These are phyloP conservation scores for Lentinula edodes DNA, from an alignment of 768 basidiomycete genomes.

Conservation along the genomic window DNA sequence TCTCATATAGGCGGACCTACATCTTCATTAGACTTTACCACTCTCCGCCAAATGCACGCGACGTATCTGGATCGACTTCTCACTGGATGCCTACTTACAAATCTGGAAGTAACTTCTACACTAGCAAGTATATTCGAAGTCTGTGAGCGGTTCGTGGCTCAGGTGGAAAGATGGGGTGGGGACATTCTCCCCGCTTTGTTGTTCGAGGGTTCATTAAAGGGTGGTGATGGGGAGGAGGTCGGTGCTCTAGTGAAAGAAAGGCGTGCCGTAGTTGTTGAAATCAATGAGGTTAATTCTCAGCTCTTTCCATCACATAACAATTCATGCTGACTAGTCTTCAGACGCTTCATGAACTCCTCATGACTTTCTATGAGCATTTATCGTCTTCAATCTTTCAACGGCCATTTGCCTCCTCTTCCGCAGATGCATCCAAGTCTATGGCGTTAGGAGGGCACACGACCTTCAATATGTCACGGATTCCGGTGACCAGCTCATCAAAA, in stretches of 20 bases:
- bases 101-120: conserved; percentile 52
- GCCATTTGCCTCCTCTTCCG: conserved; percentile 42
- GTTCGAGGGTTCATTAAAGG: conserved; percentile 70
- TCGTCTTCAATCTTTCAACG: conserved; percentile 74
- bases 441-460: conserved; percentile 48
- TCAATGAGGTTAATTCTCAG: conserved; percentile 59
- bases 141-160: conserved; percentile 82
- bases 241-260: conserved; percentile 74
- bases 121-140: conserved; percentile 73
- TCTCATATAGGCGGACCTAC: conserved; percentile 15
- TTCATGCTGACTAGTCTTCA: conserved; percentile 21
- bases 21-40: conserved; percentile 71
- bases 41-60: conserved; percentile 75
- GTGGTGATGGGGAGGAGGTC: conserved; percentile 46
- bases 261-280: conserved; percentile 61
- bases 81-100: conserved; percentile 74
- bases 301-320: neutral
- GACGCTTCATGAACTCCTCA: conserved; percentile 62
- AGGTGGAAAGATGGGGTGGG: conserved; percentile 90
- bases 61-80: conserved; percentile 76
- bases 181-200: conserved; percentile 82
- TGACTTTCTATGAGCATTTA: conserved; percentile 77
- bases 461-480: conserved; percentile 34
- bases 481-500: conserved; percentile 12
- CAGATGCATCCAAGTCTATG: conserved; percentile 69